Conservation (phyloP, 768 basidiomycete species). For the Podaxis carcinomalis region DNA sequence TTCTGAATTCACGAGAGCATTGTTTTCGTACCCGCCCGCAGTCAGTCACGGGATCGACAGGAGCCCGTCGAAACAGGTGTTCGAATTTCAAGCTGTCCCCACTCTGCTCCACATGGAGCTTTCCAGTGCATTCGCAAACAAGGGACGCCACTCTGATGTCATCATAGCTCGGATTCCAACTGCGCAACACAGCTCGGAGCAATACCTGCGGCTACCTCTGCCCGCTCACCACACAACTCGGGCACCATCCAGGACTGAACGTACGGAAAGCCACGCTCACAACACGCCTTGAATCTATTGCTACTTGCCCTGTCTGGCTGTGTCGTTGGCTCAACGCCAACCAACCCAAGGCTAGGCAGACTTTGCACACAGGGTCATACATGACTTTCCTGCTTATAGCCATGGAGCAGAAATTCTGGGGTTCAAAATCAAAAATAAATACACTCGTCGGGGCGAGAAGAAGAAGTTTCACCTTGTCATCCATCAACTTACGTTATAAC, state of each 20-base stretch:
- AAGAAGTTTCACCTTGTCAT: not conserved
- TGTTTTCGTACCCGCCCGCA: not conserved
- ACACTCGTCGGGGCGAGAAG: not conserved
- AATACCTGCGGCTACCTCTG: not conserved
- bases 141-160: not conserved
- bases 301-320: not conserved
- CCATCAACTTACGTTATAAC: not conserved
- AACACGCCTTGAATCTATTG: not conserved
- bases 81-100: not conserved
- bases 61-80: not conserved
- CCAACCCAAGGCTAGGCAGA: not conserved
- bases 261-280: not conserved
- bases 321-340: not conserved
- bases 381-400: not conserved
- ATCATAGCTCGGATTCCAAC: not conserved
- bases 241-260: not conserved
- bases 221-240: not conserved
- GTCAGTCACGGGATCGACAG: not conserved
- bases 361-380: not conserved
- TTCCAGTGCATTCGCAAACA: not conserved
- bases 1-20: too few relatives aligned
- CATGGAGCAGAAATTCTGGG: conserved; percentile 3
- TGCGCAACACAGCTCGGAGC: not conserved
- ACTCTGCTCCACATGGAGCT: not conserved
- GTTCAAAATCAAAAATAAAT: not conserved